Base-by-base conservation (phyloP, 1,284 basidiomycete genomes). In the Trametes hirsuta region DNA sequence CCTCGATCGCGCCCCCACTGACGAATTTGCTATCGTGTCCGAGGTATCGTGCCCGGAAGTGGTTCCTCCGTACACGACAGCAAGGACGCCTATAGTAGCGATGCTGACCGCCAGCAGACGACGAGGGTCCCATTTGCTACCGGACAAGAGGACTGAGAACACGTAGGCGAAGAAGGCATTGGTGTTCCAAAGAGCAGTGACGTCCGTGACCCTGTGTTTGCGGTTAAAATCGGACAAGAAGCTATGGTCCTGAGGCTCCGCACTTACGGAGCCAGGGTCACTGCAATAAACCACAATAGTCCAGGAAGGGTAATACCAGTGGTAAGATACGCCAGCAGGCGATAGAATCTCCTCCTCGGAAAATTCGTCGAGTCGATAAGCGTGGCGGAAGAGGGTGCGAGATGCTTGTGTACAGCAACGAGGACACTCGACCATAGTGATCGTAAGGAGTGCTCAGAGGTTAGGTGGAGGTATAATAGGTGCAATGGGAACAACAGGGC, bases 161-260 rank as follows among this genome's bases (percentile, higher is more conserved):
- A 91, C 67, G 68, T 93, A 94, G 14, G 87, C 88, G 71, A 92
- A 93, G 75, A 94, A 91, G 4, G 91, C 90, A 69, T 93, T 93
- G 9, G 89, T 86, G 72, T 94, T 94, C 88, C 90, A 93, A 18
- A 93, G 84, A 12, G 91, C 91, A 36, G 91, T 93, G 35, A 93
- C 85, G 72, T 93, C 90, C 62, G 84, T 88, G 35, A 93, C 77
- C 44, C 90, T 93, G 66, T 6, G 46, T 54, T 55, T 42, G 62
- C 35, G 62, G 59, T 66, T 48, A 62, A 53, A 5, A 53, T 58
- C 53, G 25, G 14, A 3, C 6, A 2, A 24, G 3, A 14, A 6
- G 5, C 21, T 9, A 9, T 39, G 15, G 12, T 5, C 2, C 22
- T 35, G 55, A 39, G 15, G 6, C 22, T 14, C 24, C 36, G 4